A percentile compares a stretch with the other conserved stretches of the same genome.
These are phyloP conservation scores for Parmelia sp. DNA, from an alignment of 495 filamentous ascomycete species.

Conservation along the genomic window DNA sequence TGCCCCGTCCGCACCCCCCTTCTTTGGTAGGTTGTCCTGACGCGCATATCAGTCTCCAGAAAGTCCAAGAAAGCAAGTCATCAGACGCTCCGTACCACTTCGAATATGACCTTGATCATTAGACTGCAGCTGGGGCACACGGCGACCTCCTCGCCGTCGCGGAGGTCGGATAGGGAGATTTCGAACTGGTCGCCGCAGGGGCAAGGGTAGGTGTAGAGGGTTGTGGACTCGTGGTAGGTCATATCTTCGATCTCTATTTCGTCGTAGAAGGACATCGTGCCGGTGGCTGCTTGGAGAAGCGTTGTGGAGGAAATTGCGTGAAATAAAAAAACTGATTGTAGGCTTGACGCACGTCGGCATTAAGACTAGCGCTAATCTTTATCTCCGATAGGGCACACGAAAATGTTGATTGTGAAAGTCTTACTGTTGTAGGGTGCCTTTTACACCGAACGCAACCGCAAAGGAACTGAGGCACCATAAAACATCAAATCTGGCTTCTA, in stretches of 20 bases:
- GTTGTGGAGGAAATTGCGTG: neutral
- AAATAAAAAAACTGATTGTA: no score
- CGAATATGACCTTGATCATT: conserved; percentile 94
- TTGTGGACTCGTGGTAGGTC: conserved; percentile 75
- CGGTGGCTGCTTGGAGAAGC: neutral
- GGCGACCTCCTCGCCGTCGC: conserved; percentile 83
- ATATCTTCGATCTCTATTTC: conserved; percentile 99
- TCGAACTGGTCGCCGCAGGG: conserved; percentile 97
- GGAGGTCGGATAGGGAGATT: conserved; percentile 76
- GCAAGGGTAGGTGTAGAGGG: conserved; percentile 93
- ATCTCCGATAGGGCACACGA: neutral
- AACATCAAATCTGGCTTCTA: conserved; percentile 45
- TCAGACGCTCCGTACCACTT: conserved; percentile 50
- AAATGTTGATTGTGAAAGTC: neutral
- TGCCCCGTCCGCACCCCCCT: conserved; percentile 17
- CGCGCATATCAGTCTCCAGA: neutral
- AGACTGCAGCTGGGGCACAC: conserved; percentile 95
- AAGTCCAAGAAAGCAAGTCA: neutral
- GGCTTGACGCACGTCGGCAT: no score
- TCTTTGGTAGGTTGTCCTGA: conserved; percentile 29
- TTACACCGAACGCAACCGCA: no score
- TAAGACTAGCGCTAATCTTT: neutral
- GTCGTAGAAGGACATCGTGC: conserved; percentile 69
- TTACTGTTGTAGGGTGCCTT: no score
- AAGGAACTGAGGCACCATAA: neutral